Evolutionary conservation across 2,329 filamentous ascomycete species (phyloP), one percentile per base, ranked within the genome.

Genomic region (Rhytidhysteron rufulum): DNA sequence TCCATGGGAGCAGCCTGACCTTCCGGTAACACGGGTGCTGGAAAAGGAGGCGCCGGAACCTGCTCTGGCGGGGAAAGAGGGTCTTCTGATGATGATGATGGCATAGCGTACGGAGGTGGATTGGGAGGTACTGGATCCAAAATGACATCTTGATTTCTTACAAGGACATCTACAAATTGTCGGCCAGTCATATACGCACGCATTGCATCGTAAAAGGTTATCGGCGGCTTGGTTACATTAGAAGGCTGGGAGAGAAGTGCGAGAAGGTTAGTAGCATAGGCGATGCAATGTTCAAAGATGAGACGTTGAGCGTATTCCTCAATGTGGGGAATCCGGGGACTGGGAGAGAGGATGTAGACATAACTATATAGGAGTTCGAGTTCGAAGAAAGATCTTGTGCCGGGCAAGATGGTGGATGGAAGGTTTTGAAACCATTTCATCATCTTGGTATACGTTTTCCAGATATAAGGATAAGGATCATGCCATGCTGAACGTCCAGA

Each of bases 321-420:
- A 36, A 90, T 81, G 17, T 78, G 73, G 0, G 87, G 86, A 3
- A 86, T 81, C 33, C 85, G 77, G 2, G 82, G 80, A 25, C 85
- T 90, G 1, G 89, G 88, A 1, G 88, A 88, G 6, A 96, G 77
- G 42, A 91, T 86, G 62, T 96, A 88, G 18, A 95, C 85, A 53
- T 88, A 93, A 57, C 88, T 94, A 69, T 95, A 97, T 34, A 91
- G 78, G 31, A 94, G 68, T 60, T 98, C 93, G 13, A 95, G 79
- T 47, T 93, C 85, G 57, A 96, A 94, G 49, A 90, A 80, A 34
- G 85, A 78, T 29, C 82, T 78, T 47, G 90, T 83, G 19, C 79
- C 76, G 0, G 76, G 69, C 0, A 85, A 77, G 0, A 86, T 75
- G 2, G 75, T 77, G 27, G 73, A 68, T 0, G 88, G 86, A 10